Conservation (phyloP, 2,329 filamentous ascomycete species). For the Fusarium sp. region DNA sequence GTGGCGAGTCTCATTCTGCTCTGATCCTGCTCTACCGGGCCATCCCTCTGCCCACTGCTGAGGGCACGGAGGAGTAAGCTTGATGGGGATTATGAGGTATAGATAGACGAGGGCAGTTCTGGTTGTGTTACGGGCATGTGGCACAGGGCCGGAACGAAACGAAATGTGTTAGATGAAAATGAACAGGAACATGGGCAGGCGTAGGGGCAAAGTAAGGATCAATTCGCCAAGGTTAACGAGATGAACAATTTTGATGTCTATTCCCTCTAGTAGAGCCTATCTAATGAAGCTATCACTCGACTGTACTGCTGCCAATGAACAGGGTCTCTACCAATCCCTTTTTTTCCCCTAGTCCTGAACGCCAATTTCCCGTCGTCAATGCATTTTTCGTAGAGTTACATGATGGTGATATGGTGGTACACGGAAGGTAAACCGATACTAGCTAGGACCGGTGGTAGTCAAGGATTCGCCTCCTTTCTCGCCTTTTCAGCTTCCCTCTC, state of each 20-base stretch:
- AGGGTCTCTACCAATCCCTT: neutral
- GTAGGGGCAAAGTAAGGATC: conserved; percentile 31
- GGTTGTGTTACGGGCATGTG: neutral
- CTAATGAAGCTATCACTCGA: neutral
- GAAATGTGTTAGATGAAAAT: conserved; percentile 24
- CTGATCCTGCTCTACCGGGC: conserved; percentile 81
- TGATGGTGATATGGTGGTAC: conserved; percentile 11
- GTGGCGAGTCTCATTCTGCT: conserved; percentile 85
- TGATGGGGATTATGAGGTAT: neutral
- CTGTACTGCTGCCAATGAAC: conserved; percentile 6
- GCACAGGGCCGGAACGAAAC: conserved; percentile 6
- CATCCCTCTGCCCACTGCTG: conserved; percentile 69
- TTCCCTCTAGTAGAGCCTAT: neutral
- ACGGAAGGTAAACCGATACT: neutral
- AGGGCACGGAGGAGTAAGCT: conserved; percentile 51
- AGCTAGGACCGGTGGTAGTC: neutral
- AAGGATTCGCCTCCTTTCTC: conserved; percentile 28
- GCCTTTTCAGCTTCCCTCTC: conserved; percentile 48
- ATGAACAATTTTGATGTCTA: conserved; percentile 11
- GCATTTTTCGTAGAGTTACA: conserved; percentile 23
- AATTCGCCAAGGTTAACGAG: conserved; percentile 20
- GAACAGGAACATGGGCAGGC: conserved; percentile 28
- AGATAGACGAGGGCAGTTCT: neutral
- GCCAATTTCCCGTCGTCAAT: conserved; percentile 15
- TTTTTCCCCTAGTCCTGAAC: conserved; percentile 13